Evolutionary conservation across 2,329 filamentous ascomycete genomes (phyloP), one percentile per base, ranked within the genome.

Genomic region (Cytospora schulzeri): DNA sequence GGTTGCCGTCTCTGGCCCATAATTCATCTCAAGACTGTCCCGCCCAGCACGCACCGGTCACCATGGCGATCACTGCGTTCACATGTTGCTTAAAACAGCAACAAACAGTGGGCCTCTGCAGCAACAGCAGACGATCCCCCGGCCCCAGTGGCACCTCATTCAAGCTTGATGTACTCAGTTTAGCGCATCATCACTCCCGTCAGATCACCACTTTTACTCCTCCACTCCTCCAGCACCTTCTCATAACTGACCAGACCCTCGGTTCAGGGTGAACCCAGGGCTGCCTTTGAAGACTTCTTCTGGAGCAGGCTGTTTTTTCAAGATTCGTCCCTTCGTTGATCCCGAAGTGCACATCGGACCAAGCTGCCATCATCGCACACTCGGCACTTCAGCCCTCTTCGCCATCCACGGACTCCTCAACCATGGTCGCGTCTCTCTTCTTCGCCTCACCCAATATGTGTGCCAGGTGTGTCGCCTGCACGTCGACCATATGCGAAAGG

Each of bases 31-130:
- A 38, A n/a, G 24, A 48, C 17, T 17, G 38, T 33, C 59, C 35
- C 41, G n/a, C n/a, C n/a, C n/a, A n/a, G n/a, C n/a, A n/a, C 29
- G 54, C 59, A 38, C 41, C 41, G 45, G 45, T 48, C 45, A 48
- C n/a, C n/a, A 48, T 35, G 52, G 48, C 38, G 59, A 62, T 62
- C 59, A 55, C 59, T 56, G 52, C 51, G 51, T 54, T 33, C 24
- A 19, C 22, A 28, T 22, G n/a, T 60, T 38, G 22, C 11, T 8
- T 15, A 26, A n/a, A 22, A 45, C 41, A 45, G 17, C 17, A 41
- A 41, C 38, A 41, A 41, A 48, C n/a, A 24, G 45, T 48, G 45
- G 45, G n/a, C 7, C 45, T 14, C 41, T 14, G n/a, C 19, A 24
- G 7, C 17, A n/a, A 12, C 45, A 24, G 6, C 19, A 45, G 41